phyloP scores from a whole-genome alignment of 192 early-diverging fungal genomes.

The Linnemannia exigua region DNA sequence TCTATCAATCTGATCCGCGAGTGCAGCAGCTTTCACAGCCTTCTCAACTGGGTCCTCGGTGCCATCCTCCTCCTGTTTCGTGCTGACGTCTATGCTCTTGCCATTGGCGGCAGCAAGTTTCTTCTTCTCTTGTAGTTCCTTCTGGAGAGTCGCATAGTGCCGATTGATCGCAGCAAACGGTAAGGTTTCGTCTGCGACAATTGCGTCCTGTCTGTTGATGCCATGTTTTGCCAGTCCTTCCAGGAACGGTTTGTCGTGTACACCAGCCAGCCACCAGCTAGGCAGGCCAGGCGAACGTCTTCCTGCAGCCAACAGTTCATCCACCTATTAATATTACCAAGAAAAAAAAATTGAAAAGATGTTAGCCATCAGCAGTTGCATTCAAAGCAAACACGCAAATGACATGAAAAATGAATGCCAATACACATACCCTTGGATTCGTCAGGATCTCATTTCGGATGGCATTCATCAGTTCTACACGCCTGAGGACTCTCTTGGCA shows the following conservation, averaged over 20 bases:
- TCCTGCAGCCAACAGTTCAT: constrained; percentile 56
- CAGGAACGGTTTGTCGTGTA: constrained; percentile 77
- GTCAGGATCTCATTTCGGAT: constrained; percentile 74
- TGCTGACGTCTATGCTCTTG: not conserved
- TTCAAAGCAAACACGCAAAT: not conserved
- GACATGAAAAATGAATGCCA: not conserved
- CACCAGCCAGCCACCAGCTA: constrained; percentile 81
- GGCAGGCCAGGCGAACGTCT: constrained; percentile 69
- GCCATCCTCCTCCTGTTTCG: not conserved
- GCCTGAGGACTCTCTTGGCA: constrained; percentile 76
- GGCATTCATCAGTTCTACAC: constrained; percentile 76
- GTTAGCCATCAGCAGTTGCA: not conserved
- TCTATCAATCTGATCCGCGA: not conserved
- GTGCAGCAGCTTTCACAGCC: constrained; percentile 7
- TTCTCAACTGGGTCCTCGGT: constrained; percentile 16
- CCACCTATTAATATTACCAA: constrained; percentile 42
- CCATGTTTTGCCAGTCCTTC: constrained; percentile 80
- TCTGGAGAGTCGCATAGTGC: constrained; percentile 20
- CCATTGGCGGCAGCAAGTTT: not conserved
- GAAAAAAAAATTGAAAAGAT: not conserved
- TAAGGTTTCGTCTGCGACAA: constrained; percentile 68
- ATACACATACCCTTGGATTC: constrained; percentile 52
- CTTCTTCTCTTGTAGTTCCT: constrained; percentile 26
- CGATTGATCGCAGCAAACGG: constrained; percentile 63
- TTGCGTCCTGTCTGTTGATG: constrained; percentile 74